A percentile compares a stretch with the other conserved stretches of the same genome.
phyloP scores from a whole-genome alignment of 805 yeast species.

The Sugiyamaella boreocaroliniensis region DNA sequence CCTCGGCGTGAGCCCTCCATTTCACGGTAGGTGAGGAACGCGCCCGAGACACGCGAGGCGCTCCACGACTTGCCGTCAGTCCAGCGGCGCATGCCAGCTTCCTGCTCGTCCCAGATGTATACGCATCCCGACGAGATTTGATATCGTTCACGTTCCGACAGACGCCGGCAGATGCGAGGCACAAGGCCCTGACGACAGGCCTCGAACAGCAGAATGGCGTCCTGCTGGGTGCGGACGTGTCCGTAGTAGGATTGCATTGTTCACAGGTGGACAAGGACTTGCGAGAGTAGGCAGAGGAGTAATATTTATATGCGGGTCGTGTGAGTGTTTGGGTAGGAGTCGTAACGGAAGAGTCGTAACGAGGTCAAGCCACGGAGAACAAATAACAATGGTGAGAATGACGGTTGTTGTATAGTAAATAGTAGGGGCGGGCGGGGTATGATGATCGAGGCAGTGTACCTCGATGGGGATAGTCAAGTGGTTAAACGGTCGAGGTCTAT shows the following conservation, averaged over 20 bases:
- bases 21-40: conserved; percentile 57
- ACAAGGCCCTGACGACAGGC: conserved; percentile 52
- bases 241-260: conserved; percentile 58
- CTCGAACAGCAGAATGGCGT: conserved; percentile 59
- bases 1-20: conserved; percentile 36
- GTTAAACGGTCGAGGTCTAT: no score
- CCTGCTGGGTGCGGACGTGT: conserved; percentile 47
- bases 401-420: no score
- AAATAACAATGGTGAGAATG: no score
- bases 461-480: no score
- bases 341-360: no score
- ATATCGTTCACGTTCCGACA: conserved; percentile 49
- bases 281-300: not conserved
- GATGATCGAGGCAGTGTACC: no score
- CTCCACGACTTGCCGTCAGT: conserved; percentile 73
- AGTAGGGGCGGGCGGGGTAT: no score
- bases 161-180: conserved; percentile 50
- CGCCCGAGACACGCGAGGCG: conserved; percentile 61
- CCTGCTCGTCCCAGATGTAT: conserved; percentile 65
- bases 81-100: conserved; percentile 70
- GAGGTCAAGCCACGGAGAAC: no score
- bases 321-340: no score
- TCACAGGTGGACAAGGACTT: not conserved
- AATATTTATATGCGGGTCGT: no score
- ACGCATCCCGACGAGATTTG: conserved; percentile 53